Percentiles rank a stretch among this genome's conserved stretches.
Evolutionary conservation across 495 filamentous ascomycete species (phyloP).

Genomic region (Lasiosphaeria miniovina): DNA sequence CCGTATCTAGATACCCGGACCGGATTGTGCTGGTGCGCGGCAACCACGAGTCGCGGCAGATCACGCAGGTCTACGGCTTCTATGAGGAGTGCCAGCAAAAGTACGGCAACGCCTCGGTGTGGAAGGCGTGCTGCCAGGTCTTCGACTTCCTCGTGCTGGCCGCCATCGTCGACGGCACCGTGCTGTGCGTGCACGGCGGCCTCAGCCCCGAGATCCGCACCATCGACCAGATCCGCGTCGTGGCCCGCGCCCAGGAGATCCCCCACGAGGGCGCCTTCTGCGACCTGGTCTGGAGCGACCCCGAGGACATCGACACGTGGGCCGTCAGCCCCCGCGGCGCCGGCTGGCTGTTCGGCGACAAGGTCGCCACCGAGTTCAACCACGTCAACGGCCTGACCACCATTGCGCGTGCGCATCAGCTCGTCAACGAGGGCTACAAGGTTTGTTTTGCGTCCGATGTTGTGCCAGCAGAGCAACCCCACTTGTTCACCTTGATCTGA

Average conservation of each 20-base stretch:
- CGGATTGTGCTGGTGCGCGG: slow-evolving; percentile 92
- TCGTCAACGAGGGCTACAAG: slow-evolving; percentile 98
- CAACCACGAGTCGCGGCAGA: slow-evolving; percentile 96
- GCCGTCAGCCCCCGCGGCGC: slow-evolving; percentile 91
- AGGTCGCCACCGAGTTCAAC: slow-evolving; percentile 98
- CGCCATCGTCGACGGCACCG: slow-evolving; percentile 94
- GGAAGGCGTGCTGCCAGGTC: slow-evolving; percentile 98
- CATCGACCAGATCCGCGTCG: slow-evolving; percentile 94
- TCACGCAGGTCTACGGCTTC: slow-evolving; percentile 98
- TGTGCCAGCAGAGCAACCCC: neutral
- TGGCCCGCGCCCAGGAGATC: slow-evolving; percentile 94
- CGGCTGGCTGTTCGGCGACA: slow-evolving; percentile 96
- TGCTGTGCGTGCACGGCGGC: slow-evolving; percentile 96
- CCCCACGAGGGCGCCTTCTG: slow-evolving; percentile 98
- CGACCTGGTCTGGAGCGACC: slow-evolving; percentile 97
- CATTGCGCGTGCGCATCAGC: slow-evolving; percentile 92
- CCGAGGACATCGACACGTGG: slow-evolving; percentile 98
- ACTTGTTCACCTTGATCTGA: neutral
- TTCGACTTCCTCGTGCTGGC: slow-evolving; percentile 97
- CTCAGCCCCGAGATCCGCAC: slow-evolving; percentile 94
- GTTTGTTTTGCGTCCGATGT: slow-evolving; percentile 35
- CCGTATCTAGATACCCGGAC: slow-evolving; percentile 73
- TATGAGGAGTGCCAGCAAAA: slow-evolving; percentile 98
- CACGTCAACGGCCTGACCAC: slow-evolving; percentile 94
- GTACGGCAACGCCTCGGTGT: slow-evolving; percentile 96